Evolutionary conservation across 1,284 basidiomycete genomes (phyloP).

Genomic region (Microbotryum violaceum): DNA sequence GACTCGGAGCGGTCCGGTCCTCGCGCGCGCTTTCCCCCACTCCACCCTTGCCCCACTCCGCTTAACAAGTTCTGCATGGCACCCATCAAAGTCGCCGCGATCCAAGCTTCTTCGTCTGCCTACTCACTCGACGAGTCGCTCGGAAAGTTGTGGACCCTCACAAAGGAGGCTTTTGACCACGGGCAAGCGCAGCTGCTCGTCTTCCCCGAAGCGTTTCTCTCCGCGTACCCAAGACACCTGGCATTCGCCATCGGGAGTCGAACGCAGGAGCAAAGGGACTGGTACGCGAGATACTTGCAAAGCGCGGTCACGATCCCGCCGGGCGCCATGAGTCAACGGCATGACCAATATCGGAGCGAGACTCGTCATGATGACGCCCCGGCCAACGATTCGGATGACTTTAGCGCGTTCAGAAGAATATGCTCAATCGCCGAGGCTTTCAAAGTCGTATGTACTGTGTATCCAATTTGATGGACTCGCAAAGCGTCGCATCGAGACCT

Average conservation of each 20-base stretch:
- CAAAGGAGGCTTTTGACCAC: too few relatives aligned
- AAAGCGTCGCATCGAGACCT: neutral
- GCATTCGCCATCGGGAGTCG: slow-evolving; percentile 36
- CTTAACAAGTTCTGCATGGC: too few relatives aligned
- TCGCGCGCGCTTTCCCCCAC: too few relatives aligned
- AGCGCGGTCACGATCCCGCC: slow-evolving; percentile 27
- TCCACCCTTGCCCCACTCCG: too few relatives aligned
- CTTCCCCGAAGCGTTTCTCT: slow-evolving; percentile 61
- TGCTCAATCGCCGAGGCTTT: neutral
- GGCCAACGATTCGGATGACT: slow-evolving; percentile 12
- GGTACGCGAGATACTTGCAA: slow-evolving; percentile 44
- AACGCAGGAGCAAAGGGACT: slow-evolving; percentile 34
- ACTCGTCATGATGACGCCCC: slow-evolving; percentile 4
- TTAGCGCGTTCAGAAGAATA: slow-evolving; percentile 23
- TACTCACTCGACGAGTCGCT: too few relatives aligned
- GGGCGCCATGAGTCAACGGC: slow-evolving; percentile 17
- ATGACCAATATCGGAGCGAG: slow-evolving; percentile 22
- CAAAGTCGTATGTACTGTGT: slow-evolving; percentile 2
- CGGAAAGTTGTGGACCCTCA: too few relatives aligned
- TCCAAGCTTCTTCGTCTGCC: too few relatives aligned
- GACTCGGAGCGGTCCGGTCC: too few relatives aligned
- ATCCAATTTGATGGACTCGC: neutral
- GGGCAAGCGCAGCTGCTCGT: slow-evolving; percentile 51
- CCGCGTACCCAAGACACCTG: slow-evolving; percentile 40
- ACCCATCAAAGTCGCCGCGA: too few relatives aligned